Percentiles rank a stretch among this genome's conserved stretches.
Conservation (phyloP, 2,329 filamentous ascomycete species). For the Paraphoma chrysanthemicola region DNA sequence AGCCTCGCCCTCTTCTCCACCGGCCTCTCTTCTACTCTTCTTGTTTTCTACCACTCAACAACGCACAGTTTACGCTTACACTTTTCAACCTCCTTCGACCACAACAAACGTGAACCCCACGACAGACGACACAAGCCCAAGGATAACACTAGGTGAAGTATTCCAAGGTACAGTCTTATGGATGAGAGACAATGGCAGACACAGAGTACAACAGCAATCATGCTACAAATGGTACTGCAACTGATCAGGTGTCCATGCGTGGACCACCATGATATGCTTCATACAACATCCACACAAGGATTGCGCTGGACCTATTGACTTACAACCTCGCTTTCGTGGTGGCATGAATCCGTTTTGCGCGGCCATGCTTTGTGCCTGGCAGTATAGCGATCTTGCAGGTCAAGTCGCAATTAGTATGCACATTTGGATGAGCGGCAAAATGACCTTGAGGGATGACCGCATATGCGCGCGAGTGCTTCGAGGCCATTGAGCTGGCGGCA, state of each 20-base stretch:
- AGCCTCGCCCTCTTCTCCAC: not conserved
- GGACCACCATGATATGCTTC: not conserved
- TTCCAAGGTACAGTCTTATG: too few species aligned
- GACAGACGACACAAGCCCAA: too few species aligned
- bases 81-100: too few species aligned
- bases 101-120: too few species aligned
- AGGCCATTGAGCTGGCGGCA: not conserved
- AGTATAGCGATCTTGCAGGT: not conserved
- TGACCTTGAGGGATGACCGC: not conserved
- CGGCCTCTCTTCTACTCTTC: too few species aligned
- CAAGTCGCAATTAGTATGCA: not conserved
- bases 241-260: not conserved
- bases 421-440: not conserved
- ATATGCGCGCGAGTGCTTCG: not conserved
- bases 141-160: too few species aligned
- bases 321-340: not conserved
- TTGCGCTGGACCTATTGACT: not conserved
- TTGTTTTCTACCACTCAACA: too few species aligned
- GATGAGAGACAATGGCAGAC: too few species aligned
- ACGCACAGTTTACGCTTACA: too few species aligned
- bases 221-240: not conserved
- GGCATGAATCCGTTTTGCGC: not conserved
- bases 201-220: not conserved
- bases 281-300: not conserved
- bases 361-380: not conserved